Percentiles rank a stretch among this genome's conserved stretches.
Evolutionary conservation across 257 asterid species (phyloP).

Genomic region (Voacanga thouarsii): DNA sequence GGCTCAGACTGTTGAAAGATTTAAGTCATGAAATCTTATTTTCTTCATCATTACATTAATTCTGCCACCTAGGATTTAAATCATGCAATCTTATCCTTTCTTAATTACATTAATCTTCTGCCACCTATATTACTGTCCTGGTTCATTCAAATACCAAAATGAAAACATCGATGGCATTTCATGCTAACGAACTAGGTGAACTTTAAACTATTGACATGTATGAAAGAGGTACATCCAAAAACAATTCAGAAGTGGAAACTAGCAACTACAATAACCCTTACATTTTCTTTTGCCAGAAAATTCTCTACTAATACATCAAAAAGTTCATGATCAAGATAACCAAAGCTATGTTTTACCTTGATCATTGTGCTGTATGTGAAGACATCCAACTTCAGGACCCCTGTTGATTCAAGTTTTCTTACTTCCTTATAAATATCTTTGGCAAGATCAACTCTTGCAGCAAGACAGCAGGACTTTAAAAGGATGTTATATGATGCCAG

Average conservation of each 20-base stretch:
- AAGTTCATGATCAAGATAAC: not conserved
- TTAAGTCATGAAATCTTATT: not conserved
- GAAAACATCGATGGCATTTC: not conserved
- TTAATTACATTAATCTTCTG: not conserved
- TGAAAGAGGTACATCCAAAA: not conserved
- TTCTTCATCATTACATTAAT: not conserved
- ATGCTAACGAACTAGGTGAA: not conserved
- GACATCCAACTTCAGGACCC: slow-evolving; percentile 71
- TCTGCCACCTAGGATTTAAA: not conserved
- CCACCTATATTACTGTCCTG: not conserved
- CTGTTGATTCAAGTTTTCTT: slow-evolving; percentile 53
- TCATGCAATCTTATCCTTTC: not conserved
- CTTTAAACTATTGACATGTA: not conserved
- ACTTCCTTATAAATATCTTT: slow-evolving; percentile 63
- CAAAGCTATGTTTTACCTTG: slow-evolving; percentile 46
- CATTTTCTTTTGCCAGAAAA: not conserved
- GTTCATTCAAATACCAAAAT: not conserved
- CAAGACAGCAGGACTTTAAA: slow-evolving; percentile 80
- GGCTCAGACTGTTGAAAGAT: not conserved
- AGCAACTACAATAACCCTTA: not conserved
- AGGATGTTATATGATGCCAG: slow-evolving; percentile 78
- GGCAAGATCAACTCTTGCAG: slow-evolving; percentile 81
- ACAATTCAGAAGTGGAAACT: not conserved
- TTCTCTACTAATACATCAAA: not conserved
- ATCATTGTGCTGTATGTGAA: slow-evolving; percentile 94